These are phyloP conservation scores for Amanita muscaria DNA, from an alignment of 768 basidiomycete species.

Conservation along the genomic window DNA sequence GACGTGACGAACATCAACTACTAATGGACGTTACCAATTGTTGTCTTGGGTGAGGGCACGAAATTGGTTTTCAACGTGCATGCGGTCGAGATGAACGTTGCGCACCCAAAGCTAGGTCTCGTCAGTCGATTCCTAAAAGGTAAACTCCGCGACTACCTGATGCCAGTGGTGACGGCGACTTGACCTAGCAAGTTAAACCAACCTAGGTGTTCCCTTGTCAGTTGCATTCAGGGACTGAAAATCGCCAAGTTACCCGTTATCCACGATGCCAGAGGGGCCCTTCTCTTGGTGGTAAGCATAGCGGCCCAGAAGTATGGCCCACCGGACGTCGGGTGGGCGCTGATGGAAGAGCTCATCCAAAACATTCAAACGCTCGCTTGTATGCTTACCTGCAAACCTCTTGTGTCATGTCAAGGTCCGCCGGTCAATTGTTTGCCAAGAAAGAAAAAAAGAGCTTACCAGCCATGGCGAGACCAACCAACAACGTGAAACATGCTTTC, in stretches of 20 bases:
- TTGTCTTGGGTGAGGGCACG: conserved; percentile 46
- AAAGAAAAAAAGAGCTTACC: conserved; percentile 29
- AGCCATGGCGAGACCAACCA: conserved; percentile 70
- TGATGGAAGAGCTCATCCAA: conserved; percentile 15
- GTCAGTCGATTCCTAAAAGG: not conserved
- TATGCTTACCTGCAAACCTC: conserved; percentile 39
- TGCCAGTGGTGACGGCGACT: conserved; percentile 71
- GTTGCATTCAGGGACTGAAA: not conserved
- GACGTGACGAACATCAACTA: not conserved
- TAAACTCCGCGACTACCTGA: conserved; percentile 31
- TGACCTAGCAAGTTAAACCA: conserved; percentile 73
- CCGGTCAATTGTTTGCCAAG: not conserved
- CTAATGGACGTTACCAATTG: conserved; percentile 39
- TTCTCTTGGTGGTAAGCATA: conserved; percentile 49
- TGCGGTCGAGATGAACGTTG: conserved; percentile 59
- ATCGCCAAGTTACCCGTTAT: conserved; percentile 36
- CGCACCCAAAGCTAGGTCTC: conserved; percentile 46
- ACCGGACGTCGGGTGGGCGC: conserved; percentile 63
- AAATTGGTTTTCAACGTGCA: conserved; percentile 53
- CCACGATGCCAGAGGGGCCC: conserved; percentile 65
- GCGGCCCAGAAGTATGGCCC: conserved; percentile 82
- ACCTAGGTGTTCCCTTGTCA: conserved; percentile 23
- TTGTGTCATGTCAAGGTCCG: conserved; percentile 11
- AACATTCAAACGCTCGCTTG: not conserved
- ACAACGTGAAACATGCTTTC: conserved; percentile 56